Evolutionary conservation across 2,329 filamentous ascomycete genomes (phyloP).

Genomic region (Paracoccidioides brasiliensis): DNA sequence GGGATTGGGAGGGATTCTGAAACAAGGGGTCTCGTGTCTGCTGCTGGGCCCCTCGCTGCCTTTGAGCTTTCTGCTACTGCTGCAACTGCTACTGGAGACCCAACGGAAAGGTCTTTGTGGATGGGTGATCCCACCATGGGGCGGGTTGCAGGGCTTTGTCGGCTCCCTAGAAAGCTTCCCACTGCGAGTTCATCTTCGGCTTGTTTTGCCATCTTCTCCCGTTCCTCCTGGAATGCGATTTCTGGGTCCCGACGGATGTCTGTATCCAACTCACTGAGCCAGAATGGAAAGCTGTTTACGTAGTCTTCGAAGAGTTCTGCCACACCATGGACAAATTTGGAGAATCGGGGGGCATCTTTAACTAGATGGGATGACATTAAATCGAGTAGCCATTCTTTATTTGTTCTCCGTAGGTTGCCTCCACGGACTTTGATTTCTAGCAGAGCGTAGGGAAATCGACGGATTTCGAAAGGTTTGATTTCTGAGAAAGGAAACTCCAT

Average conservation of each 20-base stretch:
- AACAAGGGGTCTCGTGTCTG: background rate
- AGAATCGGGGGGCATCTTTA: conserved; percentile 78
- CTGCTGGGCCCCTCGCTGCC: background rate
- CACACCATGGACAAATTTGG: conserved; percentile 91
- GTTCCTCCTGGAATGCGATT: conserved; percentile 79
- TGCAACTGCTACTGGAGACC: conserved; percentile 11
- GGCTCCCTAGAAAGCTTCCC: conserved; percentile 64
- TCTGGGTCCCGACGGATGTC: conserved; percentile 92
- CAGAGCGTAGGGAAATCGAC: conserved; percentile 77
- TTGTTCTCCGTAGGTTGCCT: conserved; percentile 42
- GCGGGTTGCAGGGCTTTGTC: conserved; percentile 18
- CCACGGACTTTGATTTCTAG: conserved; percentile 78
- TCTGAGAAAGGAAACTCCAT: conserved; percentile 80
- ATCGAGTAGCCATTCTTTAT: conserved; percentile 77
- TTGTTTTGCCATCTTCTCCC: conserved; percentile 64
- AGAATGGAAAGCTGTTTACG: conserved; percentile 92
- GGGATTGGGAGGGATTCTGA: background rate
- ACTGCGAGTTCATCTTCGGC: conserved; percentile 82
- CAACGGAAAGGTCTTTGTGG: conserved; percentile 16
- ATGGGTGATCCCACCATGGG: conserved; percentile 25
- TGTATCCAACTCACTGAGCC: conserved; percentile 79
- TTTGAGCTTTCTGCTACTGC: conserved; percentile 2
- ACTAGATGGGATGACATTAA: conserved; percentile 87
- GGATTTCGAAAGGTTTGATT: conserved; percentile 83
- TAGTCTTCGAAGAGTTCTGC: conserved; percentile 88